These are phyloP conservation scores for Silene vulgaris DNA, from an alignment of 179 eudicot species.

Conservation along the genomic window DNA sequence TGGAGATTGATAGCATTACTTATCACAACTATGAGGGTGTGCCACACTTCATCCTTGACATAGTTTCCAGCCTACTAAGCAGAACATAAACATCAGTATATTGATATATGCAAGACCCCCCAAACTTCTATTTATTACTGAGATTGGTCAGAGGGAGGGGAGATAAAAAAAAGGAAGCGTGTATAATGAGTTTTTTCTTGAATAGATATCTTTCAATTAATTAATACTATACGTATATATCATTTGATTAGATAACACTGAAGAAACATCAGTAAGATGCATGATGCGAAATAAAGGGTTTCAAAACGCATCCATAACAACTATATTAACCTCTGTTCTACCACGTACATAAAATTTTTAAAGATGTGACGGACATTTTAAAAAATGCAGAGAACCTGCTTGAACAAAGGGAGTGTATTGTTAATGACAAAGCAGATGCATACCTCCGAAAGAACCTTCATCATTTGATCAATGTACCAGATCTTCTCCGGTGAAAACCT, in stretches of 20 bases:
- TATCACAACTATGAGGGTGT: slow-evolving; percentile 77
- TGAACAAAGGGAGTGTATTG: background rate
- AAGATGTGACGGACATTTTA: too few species aligned
- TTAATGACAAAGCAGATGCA: slow-evolving; percentile 23
- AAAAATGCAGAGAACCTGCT: too few species aligned
- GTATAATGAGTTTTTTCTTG: too few species aligned
- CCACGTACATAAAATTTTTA: too few species aligned
- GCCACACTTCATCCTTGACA: slow-evolving; percentile 94
- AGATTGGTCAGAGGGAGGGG: background rate
- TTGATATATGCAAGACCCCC: slow-evolving; percentile 1
- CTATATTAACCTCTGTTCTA: too few species aligned
- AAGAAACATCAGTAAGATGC: background rate
- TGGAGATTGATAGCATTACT: slow-evolving; percentile 85
- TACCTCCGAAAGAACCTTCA: slow-evolving; percentile 97
- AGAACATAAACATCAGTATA: slow-evolving; percentile 34
- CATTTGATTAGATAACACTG: too few species aligned
- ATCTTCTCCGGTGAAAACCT: slow-evolving; percentile 87
- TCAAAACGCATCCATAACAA: background rate
- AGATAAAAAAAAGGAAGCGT: background rate
- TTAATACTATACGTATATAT: too few species aligned
- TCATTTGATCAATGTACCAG: slow-evolving; percentile 99
- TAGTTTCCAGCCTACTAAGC: slow-evolving; percentile 83
- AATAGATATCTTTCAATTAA: too few species aligned
- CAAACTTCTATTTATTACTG: background rate
- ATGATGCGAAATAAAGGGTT: slow-evolving; percentile 8